These are phyloP conservation scores for Phyllosticta citrichinensis DNA, from an alignment of 2,329 filamentous ascomycete species.

Conservation along the genomic window DNA sequence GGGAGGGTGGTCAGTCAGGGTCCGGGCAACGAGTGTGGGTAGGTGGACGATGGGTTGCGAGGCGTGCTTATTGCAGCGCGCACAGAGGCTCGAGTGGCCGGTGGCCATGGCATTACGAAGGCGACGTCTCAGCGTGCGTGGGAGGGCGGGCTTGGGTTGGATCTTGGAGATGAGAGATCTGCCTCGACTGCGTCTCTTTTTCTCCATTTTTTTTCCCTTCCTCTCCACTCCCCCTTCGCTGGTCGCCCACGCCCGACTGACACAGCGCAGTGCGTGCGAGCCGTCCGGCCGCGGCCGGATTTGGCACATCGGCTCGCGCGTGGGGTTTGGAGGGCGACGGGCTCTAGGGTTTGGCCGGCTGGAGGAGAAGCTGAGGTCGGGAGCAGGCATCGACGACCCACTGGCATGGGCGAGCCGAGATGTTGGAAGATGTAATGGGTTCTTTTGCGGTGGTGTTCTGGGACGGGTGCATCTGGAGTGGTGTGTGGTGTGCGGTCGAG, in stretches of 20 bases:
- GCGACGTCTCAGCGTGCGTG: slow-evolving; percentile 7
- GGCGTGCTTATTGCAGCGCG: slow-evolving; percentile 8
- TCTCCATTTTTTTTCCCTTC: too few species aligned
- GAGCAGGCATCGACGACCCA: background rate
- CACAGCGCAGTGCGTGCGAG: background rate
- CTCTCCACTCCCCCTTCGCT: too few species aligned
- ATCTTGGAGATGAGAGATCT: background rate
- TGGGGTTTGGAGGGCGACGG: background rate
- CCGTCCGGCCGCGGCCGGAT: background rate
- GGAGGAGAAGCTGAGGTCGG: background rate
- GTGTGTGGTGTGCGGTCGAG: background rate
- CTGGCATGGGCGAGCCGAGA: background rate
- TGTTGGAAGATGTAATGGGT: background rate
- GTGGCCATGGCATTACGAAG: slow-evolving; percentile 1
- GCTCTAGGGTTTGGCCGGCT: background rate
- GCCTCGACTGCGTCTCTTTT: background rate
- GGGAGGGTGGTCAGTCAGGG: slow-evolving; percentile 2
- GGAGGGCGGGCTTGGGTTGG: slow-evolving; percentile 1
- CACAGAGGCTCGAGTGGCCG: background rate
- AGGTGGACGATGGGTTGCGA: background rate
- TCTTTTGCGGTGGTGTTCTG: background rate
- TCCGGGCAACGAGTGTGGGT: slow-evolving; percentile 1
- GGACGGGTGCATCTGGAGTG: background rate
- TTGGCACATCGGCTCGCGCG: background rate
- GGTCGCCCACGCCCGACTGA: too few species aligned